Percentiles rank a stretch among this genome's conserved stretches.
These are phyloP conservation scores for Penicillium sp. DNA, from an alignment of 2,329 filamentous ascomycete genomes.

Conservation along the genomic window DNA sequence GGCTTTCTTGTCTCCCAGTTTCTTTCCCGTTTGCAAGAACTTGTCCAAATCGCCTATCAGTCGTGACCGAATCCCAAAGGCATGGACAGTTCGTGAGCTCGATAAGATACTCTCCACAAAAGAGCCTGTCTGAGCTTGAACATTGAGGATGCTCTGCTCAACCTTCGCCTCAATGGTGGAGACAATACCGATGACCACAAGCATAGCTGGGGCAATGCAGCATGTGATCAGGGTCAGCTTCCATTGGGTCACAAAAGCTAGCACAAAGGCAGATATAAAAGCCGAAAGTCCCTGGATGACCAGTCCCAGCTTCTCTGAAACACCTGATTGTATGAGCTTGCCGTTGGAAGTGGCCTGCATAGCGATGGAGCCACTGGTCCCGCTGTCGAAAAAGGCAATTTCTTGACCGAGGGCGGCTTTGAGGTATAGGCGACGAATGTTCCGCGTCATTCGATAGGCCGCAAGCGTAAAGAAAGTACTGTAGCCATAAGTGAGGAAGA, in stretches of 20 bases:
- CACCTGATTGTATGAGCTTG: conserved; percentile 20
- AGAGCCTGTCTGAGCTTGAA: conserved; percentile 20
- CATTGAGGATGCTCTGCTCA: conserved; percentile 22
- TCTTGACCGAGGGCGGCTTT: conserved; percentile 32
- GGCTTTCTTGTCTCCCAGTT: conserved; percentile 18
- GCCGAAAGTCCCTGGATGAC: conserved; percentile 20
- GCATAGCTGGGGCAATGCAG: conserved; percentile 20
- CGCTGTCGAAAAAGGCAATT: conserved; percentile 31
- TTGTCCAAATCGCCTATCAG: conserved; percentile 21
- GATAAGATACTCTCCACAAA: conserved; percentile 22
- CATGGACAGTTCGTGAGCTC: conserved; percentile 23
- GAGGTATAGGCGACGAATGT: conserved; percentile 18
- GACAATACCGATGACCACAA: conserved; percentile 12
- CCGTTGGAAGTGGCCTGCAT: conserved; percentile 35
- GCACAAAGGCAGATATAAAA: conserved; percentile 25
- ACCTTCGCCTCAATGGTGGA: conserved; percentile 19
- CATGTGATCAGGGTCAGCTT: conserved; percentile 25
- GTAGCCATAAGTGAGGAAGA: conserved; percentile 35
- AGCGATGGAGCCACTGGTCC: conserved; percentile 29
- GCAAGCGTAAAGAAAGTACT: conserved; percentile 20
- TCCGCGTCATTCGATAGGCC: conserved; percentile 12
- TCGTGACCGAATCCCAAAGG: conserved; percentile 21
- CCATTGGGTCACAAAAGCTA: conserved; percentile 26
- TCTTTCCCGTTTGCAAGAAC: conserved; percentile 16
- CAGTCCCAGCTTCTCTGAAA: conserved; percentile 26